Conservation (phyloP, 2,329 filamentous ascomycete species). For the Epichloe baconii region DNA sequence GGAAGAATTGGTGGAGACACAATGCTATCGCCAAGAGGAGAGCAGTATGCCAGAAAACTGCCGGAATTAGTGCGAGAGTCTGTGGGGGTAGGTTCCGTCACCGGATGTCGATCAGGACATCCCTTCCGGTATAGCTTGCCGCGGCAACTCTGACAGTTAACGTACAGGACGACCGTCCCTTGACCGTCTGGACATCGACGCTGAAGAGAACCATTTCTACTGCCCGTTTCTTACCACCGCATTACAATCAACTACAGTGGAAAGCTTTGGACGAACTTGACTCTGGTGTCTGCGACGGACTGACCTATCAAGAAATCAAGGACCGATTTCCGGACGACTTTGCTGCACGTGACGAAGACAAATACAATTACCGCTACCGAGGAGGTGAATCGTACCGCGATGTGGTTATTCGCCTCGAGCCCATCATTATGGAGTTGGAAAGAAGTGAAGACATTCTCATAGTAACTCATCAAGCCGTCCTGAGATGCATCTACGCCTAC, state of each 20-base stretch:
- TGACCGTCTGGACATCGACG: slow-evolving; percentile 51
- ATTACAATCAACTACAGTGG: slow-evolving; percentile 95
- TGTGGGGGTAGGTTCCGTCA: slow-evolving; percentile 53
- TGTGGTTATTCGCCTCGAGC: slow-evolving; percentile 92
- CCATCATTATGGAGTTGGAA: slow-evolving; percentile 99
- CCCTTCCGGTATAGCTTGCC: neutral
- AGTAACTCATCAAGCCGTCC: slow-evolving; percentile 91
- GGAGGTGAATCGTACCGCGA: slow-evolving; percentile 93
- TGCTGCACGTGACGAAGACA: slow-evolving; percentile 88
- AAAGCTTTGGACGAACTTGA: slow-evolving; percentile 97
- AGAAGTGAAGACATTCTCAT: slow-evolving; percentile 94
- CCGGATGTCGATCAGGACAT: neutral
- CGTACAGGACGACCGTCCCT: slow-evolving; percentile 41
- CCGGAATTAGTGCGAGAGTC: slow-evolving; percentile 76
- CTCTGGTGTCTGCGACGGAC: slow-evolving; percentile 87
- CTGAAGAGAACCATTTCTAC: slow-evolving; percentile 81
- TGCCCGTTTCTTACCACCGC: slow-evolving; percentile 62
- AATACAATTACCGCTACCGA: slow-evolving; percentile 98
- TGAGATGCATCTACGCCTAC: slow-evolving; percentile 96
- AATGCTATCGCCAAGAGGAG: slow-evolving; percentile 69
- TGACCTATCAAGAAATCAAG: slow-evolving; percentile 93
- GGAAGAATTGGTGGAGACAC: slow-evolving; percentile 92
- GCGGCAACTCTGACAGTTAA: slow-evolving; percentile 3
- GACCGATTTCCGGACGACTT: slow-evolving; percentile 89
- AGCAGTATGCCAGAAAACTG: slow-evolving; percentile 74